phyloP scores from a whole-genome alignment of 2,329 filamentous ascomycete species.

The Dryadomyces quercivorus region DNA sequence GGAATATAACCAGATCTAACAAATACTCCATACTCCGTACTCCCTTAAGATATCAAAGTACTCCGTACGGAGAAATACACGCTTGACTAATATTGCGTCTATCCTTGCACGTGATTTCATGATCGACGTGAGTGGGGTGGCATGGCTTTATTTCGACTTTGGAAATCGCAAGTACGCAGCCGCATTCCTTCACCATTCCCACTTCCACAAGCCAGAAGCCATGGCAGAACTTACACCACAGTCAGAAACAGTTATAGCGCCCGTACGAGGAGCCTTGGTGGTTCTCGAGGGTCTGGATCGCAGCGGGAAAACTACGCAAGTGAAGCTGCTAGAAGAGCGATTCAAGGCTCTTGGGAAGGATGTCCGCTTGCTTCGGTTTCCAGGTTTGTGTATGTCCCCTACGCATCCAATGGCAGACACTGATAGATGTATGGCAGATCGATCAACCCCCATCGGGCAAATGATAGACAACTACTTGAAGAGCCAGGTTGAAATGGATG shows the following conservation, averaged over 20 bases:
- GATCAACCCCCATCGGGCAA: constrained; percentile 71
- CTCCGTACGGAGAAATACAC: too few relatives aligned
- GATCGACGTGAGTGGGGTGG: not conserved
- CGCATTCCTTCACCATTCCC: too few relatives aligned
- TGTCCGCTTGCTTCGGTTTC: constrained; percentile 44
- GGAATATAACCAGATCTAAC: too few relatives aligned
- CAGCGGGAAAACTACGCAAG: constrained; percentile 88
- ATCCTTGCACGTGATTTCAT: not conserved
- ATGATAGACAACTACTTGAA: constrained; percentile 79
- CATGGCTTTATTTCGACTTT: not conserved
- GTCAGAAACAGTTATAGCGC: not conserved
- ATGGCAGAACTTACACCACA: not conserved
- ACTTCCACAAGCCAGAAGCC: not conserved
- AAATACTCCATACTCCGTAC: too few relatives aligned
- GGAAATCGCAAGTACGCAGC: too few relatives aligned
- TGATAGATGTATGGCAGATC: constrained; percentile 37
- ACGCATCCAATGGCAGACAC: not conserved
- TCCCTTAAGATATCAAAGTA: too few relatives aligned
- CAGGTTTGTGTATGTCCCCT: constrained; percentile 27
- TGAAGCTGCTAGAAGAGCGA: constrained; percentile 49
- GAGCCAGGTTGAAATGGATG: constrained; percentile 60
- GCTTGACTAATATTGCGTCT: not conserved
- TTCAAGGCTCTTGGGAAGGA: constrained; percentile 34
- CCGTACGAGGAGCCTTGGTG: constrained; percentile 56
- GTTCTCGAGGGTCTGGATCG: constrained; percentile 83